A percentile compares a stretch with the other conserved stretches of the same genome.
phyloP scores from a whole-genome alignment of 2,329 filamentous ascomycete species.

The Colletotrichum tabaci region DNA sequence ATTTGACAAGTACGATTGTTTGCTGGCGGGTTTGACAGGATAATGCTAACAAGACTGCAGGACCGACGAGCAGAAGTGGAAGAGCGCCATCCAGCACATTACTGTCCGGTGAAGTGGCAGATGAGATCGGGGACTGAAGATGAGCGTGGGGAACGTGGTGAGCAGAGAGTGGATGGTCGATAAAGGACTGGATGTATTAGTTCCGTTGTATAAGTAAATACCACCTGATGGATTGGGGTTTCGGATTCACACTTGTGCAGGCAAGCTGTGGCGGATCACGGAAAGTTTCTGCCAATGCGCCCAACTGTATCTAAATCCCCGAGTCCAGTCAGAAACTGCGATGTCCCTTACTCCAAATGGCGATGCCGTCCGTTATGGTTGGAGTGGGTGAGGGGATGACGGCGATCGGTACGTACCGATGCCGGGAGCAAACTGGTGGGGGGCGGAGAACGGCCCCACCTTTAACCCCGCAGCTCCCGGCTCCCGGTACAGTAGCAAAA shows the following conservation, averaged over 20 bases:
- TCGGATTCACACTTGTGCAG: neutral
- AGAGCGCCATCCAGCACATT: constrained; percentile 77
- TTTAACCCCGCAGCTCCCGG: too few species aligned
- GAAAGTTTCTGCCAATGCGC: too few species aligned
- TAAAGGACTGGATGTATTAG: constrained; percentile 12
- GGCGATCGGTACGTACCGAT: too few species aligned
- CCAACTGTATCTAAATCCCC: too few species aligned
- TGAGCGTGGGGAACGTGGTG: neutral
- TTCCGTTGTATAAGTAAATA: constrained; percentile 29
- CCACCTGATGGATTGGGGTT: neutral
- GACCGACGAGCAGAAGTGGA: constrained; percentile 88
- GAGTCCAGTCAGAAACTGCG: too few species aligned
- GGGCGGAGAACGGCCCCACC: neutral
- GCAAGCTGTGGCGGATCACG: too few species aligned
- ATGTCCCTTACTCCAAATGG: too few species aligned
- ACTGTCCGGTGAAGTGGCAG: constrained; percentile 50
- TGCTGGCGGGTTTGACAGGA: neutral
- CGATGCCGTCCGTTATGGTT: too few species aligned
- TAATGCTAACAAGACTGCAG: constrained; percentile 48
- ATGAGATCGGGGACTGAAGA: too few species aligned
- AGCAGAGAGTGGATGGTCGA: too few species aligned
- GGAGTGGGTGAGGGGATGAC: too few species aligned
- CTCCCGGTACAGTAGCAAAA: too few species aligned
- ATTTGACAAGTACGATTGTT: constrained; percentile 78
- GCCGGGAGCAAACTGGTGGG: neutral